Percentiles rank a stretch among this genome's conserved stretches.
phyloP scores from a whole-genome alignment of 331 rosid species.

The Malus hybrid region DNA sequence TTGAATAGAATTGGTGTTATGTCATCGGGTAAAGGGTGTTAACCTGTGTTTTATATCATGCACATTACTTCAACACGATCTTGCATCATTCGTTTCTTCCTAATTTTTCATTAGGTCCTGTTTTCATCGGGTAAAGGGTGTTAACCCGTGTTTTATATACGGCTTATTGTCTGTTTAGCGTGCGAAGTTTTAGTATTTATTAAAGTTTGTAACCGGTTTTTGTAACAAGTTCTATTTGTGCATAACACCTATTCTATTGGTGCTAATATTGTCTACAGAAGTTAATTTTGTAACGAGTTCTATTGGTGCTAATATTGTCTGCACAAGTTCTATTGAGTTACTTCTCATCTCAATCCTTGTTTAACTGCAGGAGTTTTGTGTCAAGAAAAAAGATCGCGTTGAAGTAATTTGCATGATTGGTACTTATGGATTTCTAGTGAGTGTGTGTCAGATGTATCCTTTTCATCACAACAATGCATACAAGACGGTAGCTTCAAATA shows the following conservation, averaged over 20 bases:
- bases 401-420: conserved; percentile 71
- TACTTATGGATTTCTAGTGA: conserved; percentile 47
- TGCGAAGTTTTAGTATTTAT: too few relatives aligned
- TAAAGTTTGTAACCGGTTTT: too few relatives aligned
- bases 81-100: background rate
- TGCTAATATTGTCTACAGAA: too few relatives aligned
- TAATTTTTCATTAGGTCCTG: background rate
- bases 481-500: background rate
- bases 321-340: background rate
- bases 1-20: background rate
- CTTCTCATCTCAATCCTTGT: background rate
- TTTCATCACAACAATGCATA: background rate
- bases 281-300: too few relatives aligned
- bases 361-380: conserved; percentile 64
- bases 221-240: too few relatives aligned
- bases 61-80: too few relatives aligned
- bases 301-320: too few relatives aligned
- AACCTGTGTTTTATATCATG: too few relatives aligned
- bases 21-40: background rate
- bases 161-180: too few relatives aligned
- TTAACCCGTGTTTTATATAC: background rate
- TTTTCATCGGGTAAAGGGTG: too few relatives aligned
- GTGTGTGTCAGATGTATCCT: conserved; percentile 61
- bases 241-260: too few relatives aligned
- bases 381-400: conserved; percentile 55